Conservation (phyloP, 257 asterid genomes). For the Thymus mandschuricus region DNA sequence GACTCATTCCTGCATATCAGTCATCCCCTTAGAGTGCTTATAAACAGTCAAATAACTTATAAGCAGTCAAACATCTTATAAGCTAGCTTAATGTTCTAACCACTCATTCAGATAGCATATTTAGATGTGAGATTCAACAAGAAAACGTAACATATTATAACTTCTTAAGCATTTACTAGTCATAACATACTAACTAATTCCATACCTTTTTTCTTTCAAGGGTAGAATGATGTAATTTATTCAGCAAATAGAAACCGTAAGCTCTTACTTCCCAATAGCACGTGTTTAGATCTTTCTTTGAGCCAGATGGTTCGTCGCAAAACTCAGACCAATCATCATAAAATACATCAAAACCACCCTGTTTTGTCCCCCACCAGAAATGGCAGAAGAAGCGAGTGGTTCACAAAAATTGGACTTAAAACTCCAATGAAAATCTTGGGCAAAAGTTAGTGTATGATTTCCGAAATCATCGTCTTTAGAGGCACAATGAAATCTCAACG, state of each 20-base stretch:
- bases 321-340: background rate
- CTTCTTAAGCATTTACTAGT: no score
- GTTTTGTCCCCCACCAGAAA: conserved; percentile 9
- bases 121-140: no score
- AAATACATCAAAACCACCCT: background rate
- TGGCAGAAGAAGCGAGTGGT: conserved; percentile 6
- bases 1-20: no score
- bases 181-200: no score
- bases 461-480: background rate
- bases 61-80: no score
- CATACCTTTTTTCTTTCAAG: no score
- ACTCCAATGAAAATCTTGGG: background rate
- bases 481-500: conserved; percentile 8
- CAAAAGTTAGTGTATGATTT: background rate
- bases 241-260: background rate
- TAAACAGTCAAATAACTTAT: no score
- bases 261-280: background rate
- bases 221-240: background rate
- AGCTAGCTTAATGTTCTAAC: no score
- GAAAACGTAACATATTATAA: no score
- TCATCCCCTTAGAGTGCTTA: no score
- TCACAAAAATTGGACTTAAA: background rate
- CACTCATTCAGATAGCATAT: no score
- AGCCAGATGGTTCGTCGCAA: background rate
- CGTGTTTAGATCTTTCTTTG: background rate